A percentile compares a stretch with the other conserved stretches of the same genome.
Conservation (phyloP, 805 yeast genomes). For the Starmera pachycereana region DNA sequence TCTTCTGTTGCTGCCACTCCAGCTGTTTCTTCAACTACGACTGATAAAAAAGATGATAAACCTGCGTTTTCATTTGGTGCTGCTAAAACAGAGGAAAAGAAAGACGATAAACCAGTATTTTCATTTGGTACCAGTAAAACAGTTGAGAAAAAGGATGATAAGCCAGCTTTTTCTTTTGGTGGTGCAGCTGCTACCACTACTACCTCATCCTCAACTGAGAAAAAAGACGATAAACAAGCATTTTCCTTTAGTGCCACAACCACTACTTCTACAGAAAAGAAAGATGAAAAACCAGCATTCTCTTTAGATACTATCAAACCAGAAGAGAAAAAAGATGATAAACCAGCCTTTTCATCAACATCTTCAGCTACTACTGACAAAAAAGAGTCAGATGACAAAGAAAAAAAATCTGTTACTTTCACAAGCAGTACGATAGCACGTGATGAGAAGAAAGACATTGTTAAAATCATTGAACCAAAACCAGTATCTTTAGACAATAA, state of each 20-base stretch:
- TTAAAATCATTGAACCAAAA: slow-evolving; percentile 51
- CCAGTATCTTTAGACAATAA: slow-evolving; percentile 79
- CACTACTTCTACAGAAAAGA: slow-evolving; percentile 2
- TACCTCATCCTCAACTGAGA: background rate
- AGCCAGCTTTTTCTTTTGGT: slow-evolving; percentile 11
- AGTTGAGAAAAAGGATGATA: slow-evolving; percentile 6
- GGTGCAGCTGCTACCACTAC: slow-evolving; percentile 5
- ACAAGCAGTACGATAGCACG: slow-evolving; percentile 15
- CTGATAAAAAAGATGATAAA: background rate
- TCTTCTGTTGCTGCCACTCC: background rate
- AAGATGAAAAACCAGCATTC: slow-evolving; percentile 5
- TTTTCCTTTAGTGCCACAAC: slow-evolving; percentile 1
- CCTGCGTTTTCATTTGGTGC: slow-evolving; percentile 17
- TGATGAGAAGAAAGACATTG: slow-evolving; percentile 26
- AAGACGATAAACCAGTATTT: slow-evolving; percentile 11
- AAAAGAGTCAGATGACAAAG: slow-evolving; percentile 1
- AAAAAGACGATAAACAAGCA: slow-evolving; percentile 3
- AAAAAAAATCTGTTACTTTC: slow-evolving; percentile 18
- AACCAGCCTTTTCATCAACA: slow-evolving; percentile 9
- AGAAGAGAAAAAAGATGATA: slow-evolving; percentile 7
- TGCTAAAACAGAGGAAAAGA: slow-evolving; percentile 6
- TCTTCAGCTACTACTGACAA: slow-evolving; percentile 8
- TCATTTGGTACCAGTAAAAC: slow-evolving; percentile 7
- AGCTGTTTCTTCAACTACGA: slow-evolving; percentile 1
- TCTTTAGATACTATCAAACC: slow-evolving; percentile 11